Evolutionary conservation across 495 filamentous ascomycete genomes (phyloP).

Genomic region (Lasiosphaeria miniovina): DNA sequence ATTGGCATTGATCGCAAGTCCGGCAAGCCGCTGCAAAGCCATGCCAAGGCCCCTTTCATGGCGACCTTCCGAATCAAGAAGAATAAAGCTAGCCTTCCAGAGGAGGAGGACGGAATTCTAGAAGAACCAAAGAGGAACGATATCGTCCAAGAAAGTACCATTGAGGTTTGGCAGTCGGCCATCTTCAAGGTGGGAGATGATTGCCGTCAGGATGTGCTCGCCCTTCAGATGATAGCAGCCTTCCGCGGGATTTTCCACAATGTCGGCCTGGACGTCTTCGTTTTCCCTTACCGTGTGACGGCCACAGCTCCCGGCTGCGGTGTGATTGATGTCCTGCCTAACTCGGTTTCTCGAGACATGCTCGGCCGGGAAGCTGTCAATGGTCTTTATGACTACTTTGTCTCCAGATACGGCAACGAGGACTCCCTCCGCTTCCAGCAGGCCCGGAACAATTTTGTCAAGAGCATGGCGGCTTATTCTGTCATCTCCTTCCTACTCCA

Average conservation of each 20-base stretch:
- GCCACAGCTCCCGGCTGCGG: slow-evolving; percentile 98
- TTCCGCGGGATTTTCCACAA: slow-evolving; percentile 95
- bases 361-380: slow-evolving; percentile 96
- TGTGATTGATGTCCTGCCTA: slow-evolving; percentile 95
- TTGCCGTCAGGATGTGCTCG: slow-evolving; percentile 94
- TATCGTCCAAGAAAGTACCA: slow-evolving; percentile 47
- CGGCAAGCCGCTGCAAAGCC: slow-evolving; percentile 93
- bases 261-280: slow-evolving; percentile 92
- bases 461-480: slow-evolving; percentile 99
- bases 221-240: slow-evolving; percentile 94
- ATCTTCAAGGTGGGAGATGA: slow-evolving; percentile 99
- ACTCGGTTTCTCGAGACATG: slow-evolving; percentile 98
- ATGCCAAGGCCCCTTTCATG: slow-evolving; percentile 98
- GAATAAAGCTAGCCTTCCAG: slow-evolving; percentile 49
- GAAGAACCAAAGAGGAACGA: slow-evolving; percentile 34
- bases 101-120: slow-evolving; percentile 47
- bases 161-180: slow-evolving; percentile 96
- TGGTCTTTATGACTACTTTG: slow-evolving; percentile 95
- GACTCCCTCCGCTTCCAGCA: slow-evolving; percentile 93
- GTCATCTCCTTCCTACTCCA: slow-evolving; percentile 95
- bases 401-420: slow-evolving; percentile 94
- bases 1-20: slow-evolving; percentile 97
- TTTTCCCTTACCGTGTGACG: slow-evolving; percentile 95
- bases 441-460: slow-evolving; percentile 94
- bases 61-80: slow-evolving; percentile 96